Evolutionary conservation across 768 basidiomycete genomes (phyloP), one percentile per base, ranked within the genome.

Genomic region (Amanita brunnescens): DNA sequence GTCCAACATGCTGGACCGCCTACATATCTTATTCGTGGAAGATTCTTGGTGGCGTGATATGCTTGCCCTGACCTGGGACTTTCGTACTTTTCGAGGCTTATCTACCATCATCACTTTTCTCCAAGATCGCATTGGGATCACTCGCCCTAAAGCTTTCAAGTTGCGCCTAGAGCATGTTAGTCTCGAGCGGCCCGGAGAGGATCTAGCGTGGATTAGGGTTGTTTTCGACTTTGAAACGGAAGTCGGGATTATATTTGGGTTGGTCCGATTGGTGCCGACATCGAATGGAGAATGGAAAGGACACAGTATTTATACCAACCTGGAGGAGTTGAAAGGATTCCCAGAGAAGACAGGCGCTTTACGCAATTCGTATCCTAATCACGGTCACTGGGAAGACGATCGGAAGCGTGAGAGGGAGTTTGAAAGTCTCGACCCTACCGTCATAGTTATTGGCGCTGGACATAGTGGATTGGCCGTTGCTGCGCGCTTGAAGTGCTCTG

Each of bases 401-500:
- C 69, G n/a, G n/a, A n/a, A n/a, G n/a, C n/a, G n/a, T n/a, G n/a
- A n/a, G n/a, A n/a, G n/a, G n/a, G n/a, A n/a, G 81, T 33, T 62
- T 63, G 35, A 60, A 59, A 29, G 72, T n/a, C 60, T 57, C 4
- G 46, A 79, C 42, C 85, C 86, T 0, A 72, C 71, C 1, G 86
- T 85, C 8, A 61, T 87, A 86, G 87, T 51, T 76, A 74, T n/a
- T n/a, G n/a, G n/a, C n/a, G n/a, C n/a, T n/a, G n/a, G n/a, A n/a
- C n/a, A n/a, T n/a, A n/a, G n/a, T 53, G 88, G 86, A 1, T 64
- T 91, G 23, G 77, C 73, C 35, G 61, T 79, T 1, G 85, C 85
- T 0, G 83, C 83, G 1, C 70, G 83, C n/a, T 66, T 90, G 48
- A 81, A 81, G 58, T 70, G 69, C 37, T 65, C 86, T 21, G 79